Conservation (phyloP, 2,329 filamentous ascomycete species). For the Teratosphaeria destructans region DNA sequence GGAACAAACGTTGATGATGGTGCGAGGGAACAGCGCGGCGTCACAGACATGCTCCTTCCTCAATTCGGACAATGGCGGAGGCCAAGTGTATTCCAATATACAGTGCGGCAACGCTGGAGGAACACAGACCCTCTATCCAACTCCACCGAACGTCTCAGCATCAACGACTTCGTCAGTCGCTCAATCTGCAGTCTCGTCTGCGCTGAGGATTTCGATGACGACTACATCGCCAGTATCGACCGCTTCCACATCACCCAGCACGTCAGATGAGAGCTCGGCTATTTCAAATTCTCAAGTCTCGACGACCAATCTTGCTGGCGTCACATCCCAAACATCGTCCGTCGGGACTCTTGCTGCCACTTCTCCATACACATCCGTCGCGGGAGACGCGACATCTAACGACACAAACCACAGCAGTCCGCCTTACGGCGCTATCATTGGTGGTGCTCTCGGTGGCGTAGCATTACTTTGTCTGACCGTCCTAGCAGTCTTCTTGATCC, state of each 20-base stretch:
- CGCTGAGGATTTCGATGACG: neutral
- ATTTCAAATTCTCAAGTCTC: neutral
- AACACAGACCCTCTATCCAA: neutral
- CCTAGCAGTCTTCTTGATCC: neutral
- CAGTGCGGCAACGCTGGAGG: neutral
- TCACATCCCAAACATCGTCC: neutral
- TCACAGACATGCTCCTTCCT: neutral
- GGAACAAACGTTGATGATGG: neutral
- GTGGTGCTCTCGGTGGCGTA: neutral
- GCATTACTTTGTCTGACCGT: neutral
- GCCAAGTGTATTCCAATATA: neutral
- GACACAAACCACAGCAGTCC: neutral
- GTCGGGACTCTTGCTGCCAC: neutral
- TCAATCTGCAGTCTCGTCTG: neutral
- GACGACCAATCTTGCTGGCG: neutral
- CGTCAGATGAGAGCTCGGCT: neutral
- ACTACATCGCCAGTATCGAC: neutral
- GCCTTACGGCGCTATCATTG: neutral
- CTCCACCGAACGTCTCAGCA: neutral
- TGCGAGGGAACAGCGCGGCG: neutral
- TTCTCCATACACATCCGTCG: neutral
- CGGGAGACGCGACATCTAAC: neutral
- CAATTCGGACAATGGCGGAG: neutral
- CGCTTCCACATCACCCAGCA: neutral
- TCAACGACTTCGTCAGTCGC: neutral